phyloP scores from a whole-genome alignment of 176 grass and related monocot species.

The Lolium rigidum region DNA sequence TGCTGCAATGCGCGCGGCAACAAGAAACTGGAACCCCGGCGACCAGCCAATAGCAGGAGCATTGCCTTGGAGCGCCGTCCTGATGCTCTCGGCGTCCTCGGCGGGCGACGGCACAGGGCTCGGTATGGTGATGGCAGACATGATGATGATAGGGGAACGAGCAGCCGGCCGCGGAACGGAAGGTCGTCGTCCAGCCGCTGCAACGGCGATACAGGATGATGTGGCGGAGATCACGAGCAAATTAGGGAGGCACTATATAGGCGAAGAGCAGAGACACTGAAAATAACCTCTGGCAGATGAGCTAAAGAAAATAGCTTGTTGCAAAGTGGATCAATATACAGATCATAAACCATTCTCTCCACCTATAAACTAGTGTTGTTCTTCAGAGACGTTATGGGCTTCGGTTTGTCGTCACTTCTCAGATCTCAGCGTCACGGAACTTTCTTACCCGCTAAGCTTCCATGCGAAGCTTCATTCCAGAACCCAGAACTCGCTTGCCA shows the following conservation, averaged over 20 bases:
- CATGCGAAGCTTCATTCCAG: too few species aligned
- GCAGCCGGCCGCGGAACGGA: background rate
- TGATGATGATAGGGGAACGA: constrained; percentile 7
- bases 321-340: background rate
- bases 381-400: background rate
- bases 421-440: too few species aligned
- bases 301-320: too few species aligned
- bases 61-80: constrained; percentile 68
- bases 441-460: too few species aligned
- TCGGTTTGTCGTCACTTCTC: too few species aligned
- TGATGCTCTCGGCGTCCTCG: constrained; percentile 59
- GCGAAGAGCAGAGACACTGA: background rate
- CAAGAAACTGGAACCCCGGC: background rate
- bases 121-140: constrained; percentile 58
- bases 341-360: background rate
- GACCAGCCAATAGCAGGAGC: background rate
- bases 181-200: background rate
- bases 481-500: too few species aligned
- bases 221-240: background rate
- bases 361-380: background rate
- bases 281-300: too few species aligned
- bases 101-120: constrained; percentile 43
- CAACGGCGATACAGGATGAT: background rate
- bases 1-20: background rate
- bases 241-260: constrained; percentile 1